Conservation (phyloP, 2,329 filamentous ascomycete genomes). For the Podosphaera fusca region DNA sequence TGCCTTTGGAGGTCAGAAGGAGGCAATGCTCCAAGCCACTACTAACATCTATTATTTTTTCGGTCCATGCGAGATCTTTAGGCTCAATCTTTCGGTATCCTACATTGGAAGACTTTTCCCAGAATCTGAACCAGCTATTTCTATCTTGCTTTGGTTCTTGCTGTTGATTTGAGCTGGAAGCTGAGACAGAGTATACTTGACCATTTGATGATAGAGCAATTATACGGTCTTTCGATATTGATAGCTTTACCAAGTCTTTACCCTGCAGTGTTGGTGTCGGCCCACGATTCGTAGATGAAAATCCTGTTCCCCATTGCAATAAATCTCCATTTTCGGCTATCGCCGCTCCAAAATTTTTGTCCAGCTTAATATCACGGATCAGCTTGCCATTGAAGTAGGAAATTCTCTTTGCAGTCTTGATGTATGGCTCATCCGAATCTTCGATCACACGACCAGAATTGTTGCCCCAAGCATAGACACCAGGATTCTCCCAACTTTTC, state of each 20-base stretch:
- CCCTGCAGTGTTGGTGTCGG: constrained; percentile 56
- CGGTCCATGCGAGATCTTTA: constrained; percentile 36
- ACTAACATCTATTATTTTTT: constrained; percentile 51
- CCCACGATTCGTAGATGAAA: constrained; percentile 35
- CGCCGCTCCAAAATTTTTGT: constrained; percentile 60
- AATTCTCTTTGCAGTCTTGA: constrained; percentile 64
- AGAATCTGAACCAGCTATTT: constrained; percentile 49
- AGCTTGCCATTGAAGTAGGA: constrained; percentile 64
- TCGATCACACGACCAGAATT: constrained; percentile 72
- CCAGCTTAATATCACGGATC: constrained; percentile 69
- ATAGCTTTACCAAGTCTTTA: constrained; percentile 56
- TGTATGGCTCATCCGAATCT: constrained; percentile 47
- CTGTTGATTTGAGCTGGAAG: constrained; percentile 47
- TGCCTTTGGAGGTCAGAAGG: constrained; percentile 61
- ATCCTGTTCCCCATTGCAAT: constrained; percentile 74
- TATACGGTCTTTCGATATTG: constrained; percentile 62
- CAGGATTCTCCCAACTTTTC: constrained; percentile 58
- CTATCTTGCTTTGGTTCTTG: constrained; percentile 40
- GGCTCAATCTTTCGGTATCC: constrained; percentile 56
- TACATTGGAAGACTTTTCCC: constrained; percentile 32
- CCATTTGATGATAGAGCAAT: constrained; percentile 55
- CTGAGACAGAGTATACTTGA: constrained; percentile 64
- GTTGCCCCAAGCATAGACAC: constrained; percentile 83
- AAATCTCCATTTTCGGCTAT: constrained; percentile 73
- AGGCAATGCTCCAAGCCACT: constrained; percentile 71